phyloP scores from a whole-genome alignment of 495 filamentous ascomycete genomes.

The Pseudotulostoma volvatum region DNA sequence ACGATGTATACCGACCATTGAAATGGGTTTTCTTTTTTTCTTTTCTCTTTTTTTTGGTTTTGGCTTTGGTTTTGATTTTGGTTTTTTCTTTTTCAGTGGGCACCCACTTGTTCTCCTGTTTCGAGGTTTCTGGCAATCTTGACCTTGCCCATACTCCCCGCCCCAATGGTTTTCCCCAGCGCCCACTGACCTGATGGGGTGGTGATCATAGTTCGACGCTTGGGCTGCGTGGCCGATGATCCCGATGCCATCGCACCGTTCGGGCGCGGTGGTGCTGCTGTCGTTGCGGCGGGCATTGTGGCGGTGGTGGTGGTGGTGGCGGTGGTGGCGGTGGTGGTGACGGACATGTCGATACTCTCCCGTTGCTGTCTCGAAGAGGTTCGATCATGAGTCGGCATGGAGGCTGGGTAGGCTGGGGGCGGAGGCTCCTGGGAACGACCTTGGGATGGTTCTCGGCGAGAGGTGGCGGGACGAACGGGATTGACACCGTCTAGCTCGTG shows the following conservation, averaged over 20 bases:
- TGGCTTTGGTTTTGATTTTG: too few relatives aligned
- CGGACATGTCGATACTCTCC: conserved; percentile 40
- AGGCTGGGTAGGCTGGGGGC: conserved; percentile 34
- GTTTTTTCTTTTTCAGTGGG: too few relatives aligned
- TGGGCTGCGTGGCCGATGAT: conserved; percentile 30
- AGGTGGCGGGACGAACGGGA: conserved; percentile 27
- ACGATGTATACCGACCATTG: too few relatives aligned
- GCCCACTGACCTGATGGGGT: conserved; percentile 78
- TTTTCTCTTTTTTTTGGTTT: too few relatives aligned
- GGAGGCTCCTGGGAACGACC: conserved; percentile 34
- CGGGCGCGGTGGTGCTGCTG: conserved; percentile 22
- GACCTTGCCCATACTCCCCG: conserved; percentile 94
- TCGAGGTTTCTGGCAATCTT: conserved; percentile 73
- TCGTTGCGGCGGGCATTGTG: conserved; percentile 19
- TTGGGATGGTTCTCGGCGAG: conserved; percentile 37
- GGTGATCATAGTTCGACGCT: conserved; percentile 67
- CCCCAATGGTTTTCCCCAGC: conserved; percentile 91
- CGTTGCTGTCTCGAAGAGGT: conserved; percentile 31
- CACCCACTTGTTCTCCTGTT: conserved; percentile 60
- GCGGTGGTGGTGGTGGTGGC: conserved; percentile 26
- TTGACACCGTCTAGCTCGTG: conserved; percentile 42
- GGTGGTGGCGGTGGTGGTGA: conserved; percentile 23
- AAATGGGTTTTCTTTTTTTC: too few relatives aligned
- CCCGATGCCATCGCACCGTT: conserved; percentile 9
- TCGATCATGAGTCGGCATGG: conserved; percentile 26